phyloP scores from a whole-genome alignment of 1,284 basidiomycete species.

The Leccinum pachyderme region DNA sequence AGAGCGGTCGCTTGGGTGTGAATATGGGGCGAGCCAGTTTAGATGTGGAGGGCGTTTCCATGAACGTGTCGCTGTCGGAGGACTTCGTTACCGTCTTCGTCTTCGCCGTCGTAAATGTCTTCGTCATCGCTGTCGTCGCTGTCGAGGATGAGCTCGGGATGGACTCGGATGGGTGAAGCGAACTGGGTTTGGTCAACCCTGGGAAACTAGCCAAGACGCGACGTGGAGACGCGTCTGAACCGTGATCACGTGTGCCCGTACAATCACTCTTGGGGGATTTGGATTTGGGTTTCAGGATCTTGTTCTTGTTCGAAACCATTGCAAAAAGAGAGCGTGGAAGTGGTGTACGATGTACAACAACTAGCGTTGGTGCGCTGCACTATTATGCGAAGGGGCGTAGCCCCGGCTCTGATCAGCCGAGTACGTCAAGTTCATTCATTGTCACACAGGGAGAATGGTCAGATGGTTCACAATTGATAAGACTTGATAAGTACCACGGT shows the following conservation, averaged over 20 bases:
- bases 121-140: constrained; percentile 8
- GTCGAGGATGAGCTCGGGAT: constrained; percentile 2
- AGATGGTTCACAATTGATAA: constrained; percentile 14
- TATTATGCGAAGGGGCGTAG: constrained; percentile 5
- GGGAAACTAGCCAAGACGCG: constrained; percentile 29
- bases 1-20: constrained; percentile 55
- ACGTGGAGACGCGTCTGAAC: constrained; percentile 19
- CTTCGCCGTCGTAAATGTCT: neutral
- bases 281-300: neutral
- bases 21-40: constrained; percentile 38
- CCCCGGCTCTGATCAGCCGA: constrained; percentile 14
- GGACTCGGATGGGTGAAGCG: neutral
- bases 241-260: constrained; percentile 21
- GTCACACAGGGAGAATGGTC: no score
- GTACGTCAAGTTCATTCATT: constrained; percentile 13
- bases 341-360: no score
- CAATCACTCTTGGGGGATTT: neutral
- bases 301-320: constrained; percentile 10
- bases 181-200: constrained; percentile 27
- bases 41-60: constrained; percentile 26
- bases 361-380: neutral
- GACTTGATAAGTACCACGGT: constrained; percentile 48
- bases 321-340: neutral
- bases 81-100: neutral
- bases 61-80: constrained; percentile 7